Percentiles rank a stretch among this genome's conserved stretches.
Conservation (phyloP, 352 stramenopile species). For the Phytophthora chlamydospora region DNA sequence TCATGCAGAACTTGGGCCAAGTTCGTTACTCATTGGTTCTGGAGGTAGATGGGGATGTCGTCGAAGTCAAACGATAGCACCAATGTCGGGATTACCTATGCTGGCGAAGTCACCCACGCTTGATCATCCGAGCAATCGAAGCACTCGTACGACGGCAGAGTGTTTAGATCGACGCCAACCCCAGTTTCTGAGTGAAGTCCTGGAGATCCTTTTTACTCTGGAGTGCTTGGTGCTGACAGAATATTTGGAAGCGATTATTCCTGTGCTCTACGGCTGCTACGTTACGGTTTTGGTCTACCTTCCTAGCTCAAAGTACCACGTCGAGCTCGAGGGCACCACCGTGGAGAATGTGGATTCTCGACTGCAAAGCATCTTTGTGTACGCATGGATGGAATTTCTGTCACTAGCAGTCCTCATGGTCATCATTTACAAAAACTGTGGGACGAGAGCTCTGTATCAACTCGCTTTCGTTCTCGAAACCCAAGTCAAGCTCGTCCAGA, state of each 20-base stretch:
- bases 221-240: constrained; percentile 43
- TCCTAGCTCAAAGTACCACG: constrained; percentile 19
- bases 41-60: neutral
- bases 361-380: constrained; percentile 21
- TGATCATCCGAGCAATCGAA: too few relatives aligned
- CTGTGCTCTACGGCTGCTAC: constrained; percentile 30
- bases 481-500: constrained; percentile 16
- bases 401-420: constrained; percentile 16
- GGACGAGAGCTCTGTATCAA: neutral
- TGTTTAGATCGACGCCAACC: neutral
- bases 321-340: constrained; percentile 10
- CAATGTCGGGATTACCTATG: too few relatives aligned
- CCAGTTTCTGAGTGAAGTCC: constrained; percentile 4
- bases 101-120: too few relatives aligned
- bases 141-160: neutral
- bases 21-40: neutral
- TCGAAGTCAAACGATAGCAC: too few relatives aligned
- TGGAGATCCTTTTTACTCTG: constrained; percentile 31
- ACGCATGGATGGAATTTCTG: constrained; percentile 24
- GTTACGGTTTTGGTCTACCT: constrained; percentile 24
- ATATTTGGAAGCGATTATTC: constrained; percentile 44
- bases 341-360: neutral
- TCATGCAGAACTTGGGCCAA: neutral
- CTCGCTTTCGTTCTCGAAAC: constrained; percentile 30
- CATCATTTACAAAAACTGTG: constrained; percentile 2